These are phyloP conservation scores for Pichia cabralensis DNA, from an alignment of 805 yeast genomes.

Conservation along the genomic window DNA sequence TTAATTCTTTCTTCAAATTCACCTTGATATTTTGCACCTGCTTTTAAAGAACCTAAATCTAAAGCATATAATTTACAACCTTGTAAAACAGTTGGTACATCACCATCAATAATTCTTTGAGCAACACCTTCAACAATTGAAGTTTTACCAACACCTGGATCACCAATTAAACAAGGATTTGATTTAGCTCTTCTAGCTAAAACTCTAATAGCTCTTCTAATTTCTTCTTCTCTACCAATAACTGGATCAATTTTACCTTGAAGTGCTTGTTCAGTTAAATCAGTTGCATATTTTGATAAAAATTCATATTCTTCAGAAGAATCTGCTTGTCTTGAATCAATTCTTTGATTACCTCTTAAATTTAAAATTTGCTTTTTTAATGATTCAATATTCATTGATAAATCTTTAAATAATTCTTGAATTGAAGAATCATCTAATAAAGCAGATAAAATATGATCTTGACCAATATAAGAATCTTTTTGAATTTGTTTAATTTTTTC, in stretches of 20 bases:
- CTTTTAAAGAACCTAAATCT: slow-evolving; percentile 93
- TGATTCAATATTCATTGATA: slow-evolving; percentile 55
- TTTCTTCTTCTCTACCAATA: slow-evolving; percentile 97
- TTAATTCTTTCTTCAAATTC: slow-evolving; percentile 97
- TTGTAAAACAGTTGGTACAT: slow-evolving; percentile 82
- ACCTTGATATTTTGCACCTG: slow-evolving; percentile 98
- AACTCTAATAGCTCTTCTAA: slow-evolving; percentile 88
- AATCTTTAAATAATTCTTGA: slow-evolving; percentile 62
- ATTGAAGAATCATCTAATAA: slow-evolving; percentile 70
- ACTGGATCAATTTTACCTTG: slow-evolving; percentile 96
- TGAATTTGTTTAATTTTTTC: slow-evolving; percentile 73
- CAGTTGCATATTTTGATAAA: slow-evolving; percentile 81
- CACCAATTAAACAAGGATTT: slow-evolving; percentile 94
- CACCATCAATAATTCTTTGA: slow-evolving; percentile 90
- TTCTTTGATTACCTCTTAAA: slow-evolving; percentile 82
- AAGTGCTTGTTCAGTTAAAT: slow-evolving; percentile 86
- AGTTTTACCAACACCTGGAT: slow-evolving; percentile 99
- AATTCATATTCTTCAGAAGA: slow-evolving; percentile 79
- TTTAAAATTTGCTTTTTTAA: slow-evolving; percentile 68
- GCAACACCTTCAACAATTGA: slow-evolving; percentile 98
- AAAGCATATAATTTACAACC: slow-evolving; percentile 75
- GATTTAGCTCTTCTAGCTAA: slow-evolving; percentile 96
- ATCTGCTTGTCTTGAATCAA: slow-evolving; percentile 91
- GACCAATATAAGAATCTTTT: slow-evolving; percentile 86
- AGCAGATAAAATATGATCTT: slow-evolving; percentile 85